Percentiles rank a stretch among this genome's conserved stretches.
phyloP scores from a whole-genome alignment of 139 green algal genomes.

The Tetraselmis chui region DNA sequence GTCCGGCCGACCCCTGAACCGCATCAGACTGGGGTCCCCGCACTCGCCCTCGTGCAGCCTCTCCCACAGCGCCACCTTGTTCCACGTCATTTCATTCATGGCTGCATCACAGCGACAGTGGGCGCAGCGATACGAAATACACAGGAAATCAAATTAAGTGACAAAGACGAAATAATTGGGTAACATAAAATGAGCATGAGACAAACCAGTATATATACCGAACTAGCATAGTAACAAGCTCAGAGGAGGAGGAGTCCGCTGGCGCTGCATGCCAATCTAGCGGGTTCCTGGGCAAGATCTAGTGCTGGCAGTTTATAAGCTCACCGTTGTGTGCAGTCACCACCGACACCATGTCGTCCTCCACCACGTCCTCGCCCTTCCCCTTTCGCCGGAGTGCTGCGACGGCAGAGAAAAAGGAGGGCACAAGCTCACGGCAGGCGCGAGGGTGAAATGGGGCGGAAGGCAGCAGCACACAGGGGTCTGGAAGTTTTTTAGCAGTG shows the following conservation, averaged over 20 bases:
- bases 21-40: constrained; percentile 58
- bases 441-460: neutral
- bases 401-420: neutral
- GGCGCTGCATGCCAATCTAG: no score
- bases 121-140: neutral
- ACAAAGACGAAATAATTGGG: no score
- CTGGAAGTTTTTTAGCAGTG: neutral
- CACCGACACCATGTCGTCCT: constrained; percentile 86
- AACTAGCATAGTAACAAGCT: no score
- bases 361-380: constrained; percentile 83
- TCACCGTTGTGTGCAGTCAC: constrained; percentile 80
- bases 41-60: constrained; percentile 68
- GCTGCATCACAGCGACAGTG: constrained; percentile 27
- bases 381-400: constrained; percentile 84
- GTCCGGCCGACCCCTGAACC: constrained; percentile 79
- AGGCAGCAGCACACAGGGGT: neutral
- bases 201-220: neutral
- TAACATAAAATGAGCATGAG: neutral
- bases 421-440: neutral
- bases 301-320: no score
- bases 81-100: constrained; percentile 95
- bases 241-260: no score
- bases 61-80: constrained; percentile 75
- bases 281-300: no score
- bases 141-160: neutral